Evolutionary conservation across 257 asterid species (phyloP).

Genomic region (Rehmannia glutinosa): DNA sequence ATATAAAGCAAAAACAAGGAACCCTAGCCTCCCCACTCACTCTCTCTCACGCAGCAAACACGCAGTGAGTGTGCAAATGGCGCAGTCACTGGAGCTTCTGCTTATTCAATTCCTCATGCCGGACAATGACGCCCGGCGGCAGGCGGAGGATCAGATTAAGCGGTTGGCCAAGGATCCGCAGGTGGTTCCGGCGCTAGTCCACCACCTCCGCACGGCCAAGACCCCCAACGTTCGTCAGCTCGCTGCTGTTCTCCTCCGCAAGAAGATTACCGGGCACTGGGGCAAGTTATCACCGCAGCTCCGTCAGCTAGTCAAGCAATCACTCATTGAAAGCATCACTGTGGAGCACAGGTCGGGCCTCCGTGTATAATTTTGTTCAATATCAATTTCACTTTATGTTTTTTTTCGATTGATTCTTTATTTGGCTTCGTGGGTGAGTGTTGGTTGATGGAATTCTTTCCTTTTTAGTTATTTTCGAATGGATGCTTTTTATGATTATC

Average conservation of each 20-base stretch:
- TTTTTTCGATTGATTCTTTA: not conserved
- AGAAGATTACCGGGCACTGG: conserved; percentile 99
- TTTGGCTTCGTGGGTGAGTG: not conserved
- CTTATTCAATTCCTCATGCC: conserved; percentile 94
- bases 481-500: not conserved
- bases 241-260: conserved; percentile 94
- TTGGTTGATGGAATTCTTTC: not conserved
- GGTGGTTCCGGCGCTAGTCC: conserved; percentile 89
- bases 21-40: conserved; percentile 24
- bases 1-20: conserved; percentile 26
- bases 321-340: conserved; percentile 89
- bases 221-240: conserved; percentile 97
- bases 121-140: conserved; percentile 95
- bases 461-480: not conserved
- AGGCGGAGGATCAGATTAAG: conserved; percentile 98
- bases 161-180: conserved; percentile 93
- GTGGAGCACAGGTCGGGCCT: conserved; percentile 74
- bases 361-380: not conserved
- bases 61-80: conserved; percentile 44
- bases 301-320: conserved; percentile 82
- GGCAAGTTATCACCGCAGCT: conserved; percentile 73
- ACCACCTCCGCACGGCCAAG: conserved; percentile 97
- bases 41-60: conserved; percentile 6
- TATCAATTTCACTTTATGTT: not conserved
- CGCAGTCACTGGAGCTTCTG: conserved; percentile 91